Base-by-base conservation (phyloP, 768 basidiomycete genomes). In the Leccinum olivaceopallidum region DNA sequence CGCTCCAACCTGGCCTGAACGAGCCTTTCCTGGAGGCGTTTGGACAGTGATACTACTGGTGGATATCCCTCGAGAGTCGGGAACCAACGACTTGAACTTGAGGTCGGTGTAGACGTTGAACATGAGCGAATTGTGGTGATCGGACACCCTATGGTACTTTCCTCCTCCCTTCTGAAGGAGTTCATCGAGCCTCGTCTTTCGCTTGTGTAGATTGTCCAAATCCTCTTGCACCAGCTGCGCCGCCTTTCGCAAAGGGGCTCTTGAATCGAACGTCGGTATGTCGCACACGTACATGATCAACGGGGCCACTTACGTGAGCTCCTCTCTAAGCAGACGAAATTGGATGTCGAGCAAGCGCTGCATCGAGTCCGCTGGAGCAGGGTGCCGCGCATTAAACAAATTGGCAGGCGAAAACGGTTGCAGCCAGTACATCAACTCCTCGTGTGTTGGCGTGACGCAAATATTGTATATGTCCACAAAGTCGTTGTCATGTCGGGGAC, bases 271-370 rank as follows among this genome's bases (percentile, higher is more conserved):
- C 6, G 37, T 63, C 36, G 42, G 53, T 36, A 36, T 53, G 36
- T n/a, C 5, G n/a, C 13, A n/a, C 5, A 34, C 18, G 16, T 3
- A 34, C 16, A 22, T 0, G 47, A 42, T 7, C 48, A 50, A 50
- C 4, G 2, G 2, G n/a, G 9, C 13, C 6, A 68, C 83, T 24
- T 65, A 88, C 83, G 81, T 87, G 18, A 88, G 73, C 58, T 92
- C 90, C 63, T 91, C 90, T 39, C 90, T 78, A 37, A 92, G 74
- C 0, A 92, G 78, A 37, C 90, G 83, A 70, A 89, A 92, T 63
- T 92, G 89, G 4, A 87, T 81, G 59, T 93, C 91, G 12, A 91
- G 73, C 22, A 87, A 75, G 8, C 85, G 77, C 58, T 88, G 80
- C 83, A 92, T 89, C 24, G 83, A 84, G 18, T 79, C 79, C 4